Percentiles rank a stretch among this genome's conserved stretches.
Conservation (phyloP, 2,329 filamentous ascomycete genomes). For the Mollisiaceae sp. region DNA sequence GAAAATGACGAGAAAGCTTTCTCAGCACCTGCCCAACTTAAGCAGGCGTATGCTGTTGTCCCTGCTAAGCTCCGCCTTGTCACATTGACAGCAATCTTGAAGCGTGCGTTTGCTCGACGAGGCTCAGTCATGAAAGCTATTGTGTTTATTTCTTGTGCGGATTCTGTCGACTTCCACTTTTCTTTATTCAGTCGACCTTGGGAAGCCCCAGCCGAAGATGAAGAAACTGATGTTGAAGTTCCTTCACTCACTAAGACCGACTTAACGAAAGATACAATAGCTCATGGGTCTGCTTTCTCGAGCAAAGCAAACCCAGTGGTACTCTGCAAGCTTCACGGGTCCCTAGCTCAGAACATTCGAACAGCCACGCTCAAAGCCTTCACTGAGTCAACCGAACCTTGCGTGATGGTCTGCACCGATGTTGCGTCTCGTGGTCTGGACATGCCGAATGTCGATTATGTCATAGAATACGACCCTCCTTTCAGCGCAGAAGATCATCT, state of each 20-base stretch:
- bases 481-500: conserved; percentile 94
- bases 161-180: conserved; percentile 96
- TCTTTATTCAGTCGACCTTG: conserved; percentile 66
- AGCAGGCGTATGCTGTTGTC: conserved; percentile 87
- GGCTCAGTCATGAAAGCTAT: conserved; percentile 97
- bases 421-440: conserved; percentile 95
- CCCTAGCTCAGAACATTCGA: conserved; percentile 83
- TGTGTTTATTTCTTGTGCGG: conserved; percentile 94
- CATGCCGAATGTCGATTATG: conserved; percentile 90
- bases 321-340: conserved; percentile 88
- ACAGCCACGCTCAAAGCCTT: conserved; percentile 87
- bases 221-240: conserved; percentile 42
- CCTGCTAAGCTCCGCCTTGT: conserved; percentile 91
- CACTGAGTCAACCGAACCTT: conserved; percentile 72
- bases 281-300: conserved; percentile 73
- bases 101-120: conserved; percentile 84
- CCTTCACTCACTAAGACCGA: conserved; percentile 40
- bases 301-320: conserved; percentile 78
- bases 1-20: conserved; percentile 60
- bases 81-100: conserved; percentile 81
- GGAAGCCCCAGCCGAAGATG: conserved; percentile 39
- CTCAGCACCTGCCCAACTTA: conserved; percentile 87
- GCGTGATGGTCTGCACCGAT: conserved; percentile 90
- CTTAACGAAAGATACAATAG: conserved; percentile 63
- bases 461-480: conserved; percentile 94